These are phyloP conservation scores for Guyanaporus albipodus DNA, from an alignment of 768 basidiomycete genomes.

Conservation along the genomic window DNA sequence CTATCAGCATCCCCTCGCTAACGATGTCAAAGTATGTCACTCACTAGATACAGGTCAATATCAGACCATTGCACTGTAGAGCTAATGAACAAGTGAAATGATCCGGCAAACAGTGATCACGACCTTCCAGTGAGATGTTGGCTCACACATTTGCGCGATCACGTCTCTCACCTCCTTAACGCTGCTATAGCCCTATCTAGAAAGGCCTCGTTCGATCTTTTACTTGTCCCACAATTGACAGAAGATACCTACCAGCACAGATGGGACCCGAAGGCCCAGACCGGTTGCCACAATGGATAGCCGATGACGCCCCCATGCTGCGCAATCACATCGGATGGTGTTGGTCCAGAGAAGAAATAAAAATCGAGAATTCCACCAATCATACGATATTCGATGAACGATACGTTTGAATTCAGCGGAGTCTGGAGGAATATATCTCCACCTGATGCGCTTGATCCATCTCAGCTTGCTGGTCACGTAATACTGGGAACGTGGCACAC, in stretches of 20 bases:
- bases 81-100: not conserved
- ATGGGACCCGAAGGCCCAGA: constrained; percentile 76
- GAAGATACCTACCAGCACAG: constrained; percentile 46
- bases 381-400: constrained; percentile 65
- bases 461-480: constrained; percentile 1
- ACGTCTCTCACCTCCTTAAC: constrained; percentile 51
- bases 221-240: not conserved
- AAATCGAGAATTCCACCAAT: constrained; percentile 74
- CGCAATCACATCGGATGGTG: constrained; percentile 51
- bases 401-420: constrained; percentile 48
- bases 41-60: constrained; percentile 65
- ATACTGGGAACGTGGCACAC: constrained; percentile 3
- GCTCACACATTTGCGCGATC: constrained; percentile 58
- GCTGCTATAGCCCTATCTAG: constrained; percentile 42
- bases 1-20: not conserved
- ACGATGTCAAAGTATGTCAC: constrained; percentile 14
- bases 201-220: not conserved
- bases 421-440: constrained; percentile 65
- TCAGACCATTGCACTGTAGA: constrained; percentile 68
- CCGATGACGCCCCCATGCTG: constrained; percentile 67
- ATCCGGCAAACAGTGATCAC: not conserved
- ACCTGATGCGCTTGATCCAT: constrained; percentile 49
- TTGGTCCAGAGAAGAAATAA: constrained; percentile 64
- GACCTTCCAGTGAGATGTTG: constrained; percentile 68
- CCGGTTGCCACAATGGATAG: constrained; percentile 63